A percentile compares a stretch with the other conserved stretches of the same genome.
Conservation (phyloP, 352 stramenopile genomes). For the Aphanomyces invadans region DNA sequence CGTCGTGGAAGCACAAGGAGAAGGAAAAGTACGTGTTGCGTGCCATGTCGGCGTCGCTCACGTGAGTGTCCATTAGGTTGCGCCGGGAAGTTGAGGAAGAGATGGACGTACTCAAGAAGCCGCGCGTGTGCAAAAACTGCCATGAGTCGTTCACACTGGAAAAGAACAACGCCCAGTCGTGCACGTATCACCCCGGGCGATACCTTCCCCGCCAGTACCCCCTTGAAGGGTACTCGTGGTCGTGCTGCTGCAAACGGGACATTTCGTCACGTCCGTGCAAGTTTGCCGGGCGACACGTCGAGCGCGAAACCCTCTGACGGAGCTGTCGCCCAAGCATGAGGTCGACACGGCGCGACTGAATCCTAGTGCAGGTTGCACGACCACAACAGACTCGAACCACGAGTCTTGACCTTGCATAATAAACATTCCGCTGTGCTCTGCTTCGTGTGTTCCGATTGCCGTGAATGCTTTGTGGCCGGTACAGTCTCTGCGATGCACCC, state of each 20-base stretch:
- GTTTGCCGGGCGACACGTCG: conserved; percentile 63
- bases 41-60: too few relatives aligned
- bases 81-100: conserved; percentile 45
- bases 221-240: conserved; percentile 76
- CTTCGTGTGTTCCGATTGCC: too few relatives aligned
- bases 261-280: conserved; percentile 69
- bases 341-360: too few relatives aligned
- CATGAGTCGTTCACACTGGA: conserved; percentile 77
- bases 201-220: conserved; percentile 71
- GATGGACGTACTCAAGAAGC: conserved; percentile 64
- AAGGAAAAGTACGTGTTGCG: conserved; percentile 22
- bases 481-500: too few relatives aligned
- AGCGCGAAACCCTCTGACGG: conserved; percentile 28
- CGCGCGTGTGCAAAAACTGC: conserved; percentile 68
- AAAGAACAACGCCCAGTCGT: conserved; percentile 73
- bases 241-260: conserved; percentile 75
- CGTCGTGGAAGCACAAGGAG: conserved; percentile 28
- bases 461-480: too few relatives aligned
- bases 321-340: too few relatives aligned
- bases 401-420: too few relatives aligned
- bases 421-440: not conserved
- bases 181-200: conserved; percentile 64
- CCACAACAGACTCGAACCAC: too few relatives aligned
- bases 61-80: conserved; percentile 5
- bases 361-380: too few relatives aligned